phyloP scores from a whole-genome alignment of 2,329 filamentous ascomycete genomes.

The Microascus cirrosus region DNA sequence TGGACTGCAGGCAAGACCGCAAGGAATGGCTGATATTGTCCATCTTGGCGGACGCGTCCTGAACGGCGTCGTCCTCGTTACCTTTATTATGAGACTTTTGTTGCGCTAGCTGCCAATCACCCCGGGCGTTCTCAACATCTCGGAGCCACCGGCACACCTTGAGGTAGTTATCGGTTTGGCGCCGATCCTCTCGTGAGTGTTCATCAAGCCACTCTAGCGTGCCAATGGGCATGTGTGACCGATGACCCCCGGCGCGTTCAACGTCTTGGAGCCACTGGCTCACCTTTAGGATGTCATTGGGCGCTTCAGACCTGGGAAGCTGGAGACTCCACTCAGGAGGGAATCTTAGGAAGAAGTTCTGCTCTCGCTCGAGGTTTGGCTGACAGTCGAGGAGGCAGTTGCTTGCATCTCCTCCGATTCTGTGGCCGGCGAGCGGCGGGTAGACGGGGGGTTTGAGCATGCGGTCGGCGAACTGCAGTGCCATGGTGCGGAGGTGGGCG shows the following conservation, averaged over 20 bases:
- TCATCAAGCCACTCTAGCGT: neutral
- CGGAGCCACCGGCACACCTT: no score
- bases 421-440: neutral
- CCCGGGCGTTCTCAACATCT: no score
- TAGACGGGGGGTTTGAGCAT: neutral
- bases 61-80: neutral
- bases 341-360: neutral
- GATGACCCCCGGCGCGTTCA: neutral
- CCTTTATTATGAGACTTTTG: neutral
- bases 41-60: neutral
- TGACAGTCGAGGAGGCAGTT: neutral
- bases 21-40: neutral
- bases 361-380: neutral
- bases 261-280: neutral
- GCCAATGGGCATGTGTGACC: neutral
- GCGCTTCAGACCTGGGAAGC: neutral
- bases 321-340: neutral
- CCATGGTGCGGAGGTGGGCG: neutral
- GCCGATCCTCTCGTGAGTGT: no score
- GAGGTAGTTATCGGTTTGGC: no score
- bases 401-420: neutral
- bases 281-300: neutral
- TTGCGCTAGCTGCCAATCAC: neutral
- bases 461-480: neutral
- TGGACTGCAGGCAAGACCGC: neutral